Evolutionary conservation across 1,139 yeast species (phyloP).

Genomic region (Scheffersomyces illinoinensis): DNA sequence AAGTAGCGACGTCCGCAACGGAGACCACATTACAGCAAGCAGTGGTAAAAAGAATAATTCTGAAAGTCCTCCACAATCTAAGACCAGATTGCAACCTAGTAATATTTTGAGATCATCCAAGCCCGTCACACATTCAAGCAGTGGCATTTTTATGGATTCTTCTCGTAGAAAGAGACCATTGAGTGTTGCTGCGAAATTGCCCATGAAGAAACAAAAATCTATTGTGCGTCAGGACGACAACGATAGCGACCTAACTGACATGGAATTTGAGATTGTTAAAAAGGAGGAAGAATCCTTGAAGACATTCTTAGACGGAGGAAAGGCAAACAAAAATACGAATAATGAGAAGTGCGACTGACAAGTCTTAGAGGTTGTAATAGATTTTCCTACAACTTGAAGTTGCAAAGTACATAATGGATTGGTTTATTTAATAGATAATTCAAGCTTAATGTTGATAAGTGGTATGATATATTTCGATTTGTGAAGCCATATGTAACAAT

Average conservation of each 20-base stretch:
- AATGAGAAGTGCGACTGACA: background rate
- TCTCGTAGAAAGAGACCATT: background rate
- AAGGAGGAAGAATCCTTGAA: constrained; percentile 16
- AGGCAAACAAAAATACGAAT: background rate
- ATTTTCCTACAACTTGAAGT: constrained; percentile 5
- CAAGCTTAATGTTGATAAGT: no score
- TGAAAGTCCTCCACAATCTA: background rate
- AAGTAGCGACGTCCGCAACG: background rate
- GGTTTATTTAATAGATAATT: no score
- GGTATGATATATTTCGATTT: no score
- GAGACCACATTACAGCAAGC: background rate
- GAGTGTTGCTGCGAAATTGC: background rate
- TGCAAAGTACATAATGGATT: no score
- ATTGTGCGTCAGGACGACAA: constrained; percentile 8
- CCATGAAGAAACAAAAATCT: background rate
- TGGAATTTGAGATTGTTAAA: constrained; percentile 18
- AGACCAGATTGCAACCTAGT: background rate
- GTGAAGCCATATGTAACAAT: no score
- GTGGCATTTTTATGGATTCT: constrained; percentile 5
- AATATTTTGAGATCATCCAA: background rate
- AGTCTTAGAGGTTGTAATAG: background rate
- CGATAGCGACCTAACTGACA: constrained; percentile 26
- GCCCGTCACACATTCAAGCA: background rate
- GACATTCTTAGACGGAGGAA: constrained; percentile 9
- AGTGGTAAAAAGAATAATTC: background rate